Evolutionary conservation across 2,329 filamentous ascomycete genomes (phyloP).

Genomic region (Fusarium cicatricum): DNA sequence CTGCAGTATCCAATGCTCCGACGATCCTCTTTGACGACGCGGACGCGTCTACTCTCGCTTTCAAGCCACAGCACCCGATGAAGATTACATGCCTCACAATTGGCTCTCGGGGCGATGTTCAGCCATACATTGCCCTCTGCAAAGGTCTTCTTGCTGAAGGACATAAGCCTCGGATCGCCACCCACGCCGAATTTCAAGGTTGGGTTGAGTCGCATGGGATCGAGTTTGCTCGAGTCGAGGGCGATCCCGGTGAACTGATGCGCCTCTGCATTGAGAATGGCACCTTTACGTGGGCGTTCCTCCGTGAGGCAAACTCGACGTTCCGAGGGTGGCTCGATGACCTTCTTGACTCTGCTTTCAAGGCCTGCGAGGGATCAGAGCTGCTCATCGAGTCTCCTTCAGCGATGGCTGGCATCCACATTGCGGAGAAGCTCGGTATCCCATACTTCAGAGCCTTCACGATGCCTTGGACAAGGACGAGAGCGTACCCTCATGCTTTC

Average conservation of each 20-base stretch:
- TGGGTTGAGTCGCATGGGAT: conserved; percentile 96
- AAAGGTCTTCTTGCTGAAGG: conserved; percentile 90
- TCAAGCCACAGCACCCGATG: conserved; percentile 83
- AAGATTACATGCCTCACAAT: conserved; percentile 94
- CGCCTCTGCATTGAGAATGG: conserved; percentile 95
- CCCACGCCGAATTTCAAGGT: conserved; percentile 85
- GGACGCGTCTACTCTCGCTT: conserved; percentile 85
- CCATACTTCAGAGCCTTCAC: conserved; percentile 98
- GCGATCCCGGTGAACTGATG: conserved; percentile 95
- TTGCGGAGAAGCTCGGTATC: conserved; percentile 90
- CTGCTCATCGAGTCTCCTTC: conserved; percentile 94
- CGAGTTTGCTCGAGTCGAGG: conserved; percentile 86
- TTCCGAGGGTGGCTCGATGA: conserved; percentile 97
- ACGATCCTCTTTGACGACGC: conserved; percentile 91
- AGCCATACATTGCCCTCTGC: conserved; percentile 96
- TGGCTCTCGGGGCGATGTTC: conserved; percentile 93
- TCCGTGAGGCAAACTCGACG: conserved; percentile 84
- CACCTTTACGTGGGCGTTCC: conserved; percentile 93
- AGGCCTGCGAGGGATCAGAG: conserved; percentile 85
- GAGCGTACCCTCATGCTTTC: conserved; percentile 96
- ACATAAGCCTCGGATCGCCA: conserved; percentile 86
- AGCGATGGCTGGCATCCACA: conserved; percentile 97
- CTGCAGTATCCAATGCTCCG: conserved; percentile 64
- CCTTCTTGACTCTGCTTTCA: conserved; percentile 81
- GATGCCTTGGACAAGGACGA: conserved; percentile 97